These are phyloP conservation scores for Citrus mangshanensis DNA, from an alignment of 345 rosid species.

Conservation along the genomic window DNA sequence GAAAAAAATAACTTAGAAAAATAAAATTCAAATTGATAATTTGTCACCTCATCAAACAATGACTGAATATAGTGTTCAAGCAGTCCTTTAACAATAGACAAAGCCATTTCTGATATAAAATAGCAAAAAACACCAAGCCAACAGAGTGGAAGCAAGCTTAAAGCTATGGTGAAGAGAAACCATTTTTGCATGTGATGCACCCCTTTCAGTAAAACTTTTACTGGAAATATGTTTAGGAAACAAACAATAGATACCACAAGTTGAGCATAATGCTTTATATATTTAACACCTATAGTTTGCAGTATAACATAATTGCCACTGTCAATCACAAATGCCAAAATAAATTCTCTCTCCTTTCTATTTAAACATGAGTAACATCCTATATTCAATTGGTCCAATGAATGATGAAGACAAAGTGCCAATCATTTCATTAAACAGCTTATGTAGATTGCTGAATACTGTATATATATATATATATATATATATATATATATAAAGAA, in stretches of 20 bases:
- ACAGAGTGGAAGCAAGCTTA: constrained; percentile 7
- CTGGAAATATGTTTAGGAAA: constrained; percentile 11
- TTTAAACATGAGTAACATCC: not conserved
- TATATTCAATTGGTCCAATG: not conserved
- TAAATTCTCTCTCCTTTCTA: not conserved
- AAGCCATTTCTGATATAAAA: constrained; percentile 36
- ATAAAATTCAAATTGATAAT: not conserved
- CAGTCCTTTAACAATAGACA: constrained; percentile 38
- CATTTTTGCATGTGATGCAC: constrained; percentile 20
- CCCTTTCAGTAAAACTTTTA: constrained; percentile 15
- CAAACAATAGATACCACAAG: constrained; percentile 24
- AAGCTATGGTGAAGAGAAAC: constrained; percentile 15
- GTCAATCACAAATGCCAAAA: constrained; percentile 12
- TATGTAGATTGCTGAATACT: not conserved
- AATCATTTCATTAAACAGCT: not conserved
- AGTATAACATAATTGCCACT: constrained; percentile 29
- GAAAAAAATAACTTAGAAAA: not conserved
- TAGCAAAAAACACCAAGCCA: not conserved
- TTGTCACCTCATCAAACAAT: constrained; percentile 42
- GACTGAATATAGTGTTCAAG: constrained; percentile 42
- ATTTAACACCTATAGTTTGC: constrained; percentile 14
- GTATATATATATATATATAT: too few species aligned
- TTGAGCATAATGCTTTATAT: constrained; percentile 18
- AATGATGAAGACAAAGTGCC: not conserved
- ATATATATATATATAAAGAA: too few species aligned